These are phyloP conservation scores for Leccinum truebloodii DNA, from an alignment of 768 basidiomycete species.

Conservation along the genomic window DNA sequence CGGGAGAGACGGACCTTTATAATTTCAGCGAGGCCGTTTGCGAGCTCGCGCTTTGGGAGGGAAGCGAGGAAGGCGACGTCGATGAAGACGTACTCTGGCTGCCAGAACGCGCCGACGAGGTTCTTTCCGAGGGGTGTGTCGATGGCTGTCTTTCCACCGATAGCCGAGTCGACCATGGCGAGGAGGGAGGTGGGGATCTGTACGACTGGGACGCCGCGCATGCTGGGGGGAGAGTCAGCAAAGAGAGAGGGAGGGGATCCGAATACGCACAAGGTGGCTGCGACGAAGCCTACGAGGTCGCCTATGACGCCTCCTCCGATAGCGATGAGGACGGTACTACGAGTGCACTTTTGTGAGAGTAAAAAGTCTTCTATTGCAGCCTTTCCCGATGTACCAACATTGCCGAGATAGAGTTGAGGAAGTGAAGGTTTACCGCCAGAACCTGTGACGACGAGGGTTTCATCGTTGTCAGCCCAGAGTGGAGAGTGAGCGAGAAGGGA, in stretches of 20 bases:
- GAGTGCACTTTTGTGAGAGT: slow-evolving; percentile 81
- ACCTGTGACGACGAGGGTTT: too few relatives aligned
- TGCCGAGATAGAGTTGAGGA: too few relatives aligned
- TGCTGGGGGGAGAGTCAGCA: slow-evolving; percentile 50
- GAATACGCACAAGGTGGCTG: slow-evolving; percentile 85
- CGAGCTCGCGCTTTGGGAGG: slow-evolving; percentile 87
- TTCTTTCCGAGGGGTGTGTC: slow-evolving; percentile 99
- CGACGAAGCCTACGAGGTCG: slow-evolving; percentile 94
- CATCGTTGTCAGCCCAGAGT: too few relatives aligned
- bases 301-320: slow-evolving; percentile 98
- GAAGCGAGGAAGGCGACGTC: slow-evolving; percentile 96
- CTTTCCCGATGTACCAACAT: slow-evolving; percentile 58
- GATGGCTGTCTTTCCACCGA: slow-evolving; percentile 99
- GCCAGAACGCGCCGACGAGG: slow-evolving; percentile 98
- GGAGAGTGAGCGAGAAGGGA: too few relatives aligned
- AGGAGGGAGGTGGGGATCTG: slow-evolving; percentile 97
- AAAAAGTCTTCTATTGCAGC: slow-evolving; percentile 94
- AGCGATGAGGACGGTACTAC: slow-evolving; percentile 91
- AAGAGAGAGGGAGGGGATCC: not conserved
- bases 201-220: slow-evolving; percentile 94
- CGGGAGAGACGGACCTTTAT: slow-evolving; percentile 68
- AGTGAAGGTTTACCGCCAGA: too few relatives aligned
- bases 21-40: slow-evolving; percentile 99
- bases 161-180: slow-evolving; percentile 98
- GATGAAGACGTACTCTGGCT: slow-evolving; percentile 96